These are phyloP conservation scores for Clohesyomyces aquaticus DNA, from an alignment of 495 filamentous ascomycete species.

Conservation along the genomic window DNA sequence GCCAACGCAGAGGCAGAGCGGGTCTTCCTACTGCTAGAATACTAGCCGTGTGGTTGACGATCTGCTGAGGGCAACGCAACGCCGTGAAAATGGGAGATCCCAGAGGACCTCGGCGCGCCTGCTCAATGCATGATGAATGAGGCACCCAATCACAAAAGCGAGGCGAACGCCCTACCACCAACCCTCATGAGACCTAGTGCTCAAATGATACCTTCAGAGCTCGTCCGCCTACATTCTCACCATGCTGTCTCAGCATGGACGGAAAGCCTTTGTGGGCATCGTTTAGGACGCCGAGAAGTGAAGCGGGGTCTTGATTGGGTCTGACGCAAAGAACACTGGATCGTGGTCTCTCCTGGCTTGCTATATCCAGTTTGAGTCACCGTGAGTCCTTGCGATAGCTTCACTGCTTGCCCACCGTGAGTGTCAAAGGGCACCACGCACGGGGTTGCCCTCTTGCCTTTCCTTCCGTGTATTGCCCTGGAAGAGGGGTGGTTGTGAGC, in stretches of 20 bases:
- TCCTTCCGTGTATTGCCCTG: constrained; percentile 19
- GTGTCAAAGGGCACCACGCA: constrained; percentile 23
- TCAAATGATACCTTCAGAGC: too few relatives aligned
- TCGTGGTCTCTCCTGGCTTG: not conserved
- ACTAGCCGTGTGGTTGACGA: too few relatives aligned
- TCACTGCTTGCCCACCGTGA: constrained; percentile 17
- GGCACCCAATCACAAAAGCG: not conserved
- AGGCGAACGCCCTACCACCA: not conserved
- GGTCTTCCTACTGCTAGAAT: too few relatives aligned
- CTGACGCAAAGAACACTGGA: constrained; percentile 8
- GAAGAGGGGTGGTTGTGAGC: not conserved
- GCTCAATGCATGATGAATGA: not conserved
- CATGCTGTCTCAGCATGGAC: not conserved
- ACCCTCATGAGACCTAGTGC: not conserved
- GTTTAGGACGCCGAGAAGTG: constrained; percentile 22
- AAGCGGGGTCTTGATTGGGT: constrained; percentile 29
- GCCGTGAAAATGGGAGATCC: too few relatives aligned
- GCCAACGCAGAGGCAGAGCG: not conserved
- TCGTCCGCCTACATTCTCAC: too few relatives aligned
- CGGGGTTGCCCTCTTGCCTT: constrained; percentile 25
- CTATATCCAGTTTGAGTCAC: constrained; percentile 28
- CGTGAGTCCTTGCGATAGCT: constrained; percentile 13
- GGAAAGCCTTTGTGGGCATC: constrained; percentile 1
- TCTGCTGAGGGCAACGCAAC: constrained; percentile 2
- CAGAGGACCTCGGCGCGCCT: not conserved